Percentiles rank a stretch among this genome's conserved stretches.
These are phyloP conservation scores for Arabidopsis arenosa DNA, from an alignment of 345 rosid species.

Conservation along the genomic window DNA sequence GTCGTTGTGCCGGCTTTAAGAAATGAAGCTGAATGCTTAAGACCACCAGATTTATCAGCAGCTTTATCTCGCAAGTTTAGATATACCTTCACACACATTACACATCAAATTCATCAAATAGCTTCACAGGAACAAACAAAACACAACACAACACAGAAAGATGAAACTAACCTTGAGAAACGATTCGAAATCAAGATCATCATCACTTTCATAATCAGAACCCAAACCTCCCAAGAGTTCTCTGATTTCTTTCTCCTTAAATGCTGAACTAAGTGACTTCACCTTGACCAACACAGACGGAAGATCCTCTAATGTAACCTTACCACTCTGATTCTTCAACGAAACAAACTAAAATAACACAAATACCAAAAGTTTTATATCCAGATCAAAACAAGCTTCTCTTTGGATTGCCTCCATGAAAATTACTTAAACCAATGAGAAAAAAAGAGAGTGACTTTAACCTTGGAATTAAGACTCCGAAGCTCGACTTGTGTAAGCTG, in stretches of 20 bases:
- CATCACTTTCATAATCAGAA: constrained; percentile 44
- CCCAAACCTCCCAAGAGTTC: constrained; percentile 53
- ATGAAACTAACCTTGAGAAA: constrained; percentile 68
- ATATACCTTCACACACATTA: constrained; percentile 60
- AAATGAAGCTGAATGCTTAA: constrained; percentile 68
- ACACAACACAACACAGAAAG: neutral
- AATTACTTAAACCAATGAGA: neutral
- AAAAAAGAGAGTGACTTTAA: constrained; percentile 18
- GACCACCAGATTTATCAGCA: constrained; percentile 62
- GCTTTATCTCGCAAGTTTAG: constrained; percentile 68
- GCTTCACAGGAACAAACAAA: neutral
- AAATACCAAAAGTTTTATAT: neutral
- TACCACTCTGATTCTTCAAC: constrained; percentile 66
- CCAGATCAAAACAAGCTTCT: constrained; percentile 6
- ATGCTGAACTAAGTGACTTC: constrained; percentile 65
- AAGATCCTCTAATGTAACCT: constrained; percentile 66
- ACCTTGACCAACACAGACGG: constrained; percentile 69
- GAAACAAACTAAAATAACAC: constrained; percentile 56
- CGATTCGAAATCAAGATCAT: constrained; percentile 80
- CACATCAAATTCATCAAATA: constrained; percentile 17
- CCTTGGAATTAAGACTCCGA: constrained; percentile 82
- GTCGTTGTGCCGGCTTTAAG: constrained; percentile 75
- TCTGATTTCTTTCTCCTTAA: constrained; percentile 75
- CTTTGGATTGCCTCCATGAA: constrained; percentile 14
- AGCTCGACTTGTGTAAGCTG: constrained; percentile 95